Base-by-base conservation (phyloP, 2,329 filamentous ascomycete genomes). In the Apiospora rasikravindrae region DNA sequence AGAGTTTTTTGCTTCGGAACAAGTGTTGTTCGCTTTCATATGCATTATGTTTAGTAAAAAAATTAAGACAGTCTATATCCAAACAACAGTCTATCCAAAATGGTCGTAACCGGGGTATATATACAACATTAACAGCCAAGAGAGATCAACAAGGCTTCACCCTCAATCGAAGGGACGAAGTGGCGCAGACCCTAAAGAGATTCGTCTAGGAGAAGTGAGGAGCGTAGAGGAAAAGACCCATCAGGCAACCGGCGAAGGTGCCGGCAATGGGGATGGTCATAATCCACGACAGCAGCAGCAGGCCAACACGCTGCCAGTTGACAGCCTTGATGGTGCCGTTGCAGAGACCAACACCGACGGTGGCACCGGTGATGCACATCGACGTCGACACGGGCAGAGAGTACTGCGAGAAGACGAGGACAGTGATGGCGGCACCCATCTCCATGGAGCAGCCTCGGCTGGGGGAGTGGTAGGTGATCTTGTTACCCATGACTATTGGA, bases 361-460 rank as follows among this genome's bases (percentile, higher is more conserved):
- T 94, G 40, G 93, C 92, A 71, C 93, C 93, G 1, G 92, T 94
- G 81, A 95, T 94, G 81, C 93, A 95, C 92, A 92, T 92, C 29
- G 90, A 91, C 2, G 92, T 95, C 0, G 92, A 94, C 37, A 95
- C 92, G 47, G 93, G 93, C 0, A 95, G 90, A 1, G 88, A 89
- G 85, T 88, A 93, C 80, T 94, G 92, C 0, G 92, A 93, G 86
- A 93, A 93, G 80, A 95, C 82, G 37, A 94, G 88, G 73, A 94
- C 89, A 10, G 93, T 94, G 76, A 95, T 90, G 76, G 93, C 92
- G 66, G 93, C 92, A 66, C 93, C 93, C 88, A 95, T 89, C 80
- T 95, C 93, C 92, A 95, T 95, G 70, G 91, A 94, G 77, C 84
- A 93, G 66, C 79, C 79, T 69, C 79, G 71, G 70, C 77, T 79